A percentile compares a stretch with the other conserved stretches of the same genome.
Evolutionary conservation across 352 stramenopile species (phyloP).

Genomic region (Thraustotheca clavata): DNA sequence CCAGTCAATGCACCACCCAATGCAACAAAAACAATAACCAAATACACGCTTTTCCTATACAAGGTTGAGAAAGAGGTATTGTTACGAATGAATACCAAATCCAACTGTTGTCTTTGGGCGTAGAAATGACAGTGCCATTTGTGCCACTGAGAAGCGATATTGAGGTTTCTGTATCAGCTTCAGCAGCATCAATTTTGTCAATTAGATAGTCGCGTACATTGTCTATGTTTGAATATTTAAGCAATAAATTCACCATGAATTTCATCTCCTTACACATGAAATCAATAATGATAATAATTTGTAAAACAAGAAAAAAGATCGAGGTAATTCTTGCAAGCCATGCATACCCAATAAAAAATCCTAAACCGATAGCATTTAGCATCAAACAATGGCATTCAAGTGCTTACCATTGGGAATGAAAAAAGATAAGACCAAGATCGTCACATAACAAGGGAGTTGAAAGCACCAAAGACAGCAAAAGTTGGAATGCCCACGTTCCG

Average conservation of each 20-base stretch:
- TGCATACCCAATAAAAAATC: slow-evolving; percentile 58
- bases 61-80: neutral
- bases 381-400: no score
- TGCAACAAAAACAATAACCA: slow-evolving; percentile 33
- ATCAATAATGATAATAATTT: slow-evolving; percentile 78
- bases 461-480: slow-evolving; percentile 57
- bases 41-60: slow-evolving; percentile 44
- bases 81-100: slow-evolving; percentile 17
- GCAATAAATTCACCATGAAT: no score
- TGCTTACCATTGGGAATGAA: slow-evolving; percentile 53
- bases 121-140: no score
- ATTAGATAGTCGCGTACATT: slow-evolving; percentile 56
- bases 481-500: slow-evolving; percentile 42
- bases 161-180: slow-evolving; percentile 43
- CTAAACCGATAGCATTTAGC: no score
- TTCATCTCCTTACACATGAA: slow-evolving; percentile 36
- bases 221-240: slow-evolving; percentile 29
- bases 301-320: slow-evolving; percentile 56
- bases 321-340: slow-evolving; percentile 51
- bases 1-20: slow-evolving; percentile 23
- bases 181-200: slow-evolving; percentile 53
- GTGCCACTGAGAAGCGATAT: slow-evolving; percentile 38
- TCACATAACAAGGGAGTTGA: slow-evolving; percentile 51
- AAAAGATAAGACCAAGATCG: slow-evolving; percentile 41
- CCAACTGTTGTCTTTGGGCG: slow-evolving; percentile 11